These are phyloP conservation scores for Colletotrichum sp. DNA, from an alignment of 2,329 filamentous ascomycete species.

Conservation along the genomic window DNA sequence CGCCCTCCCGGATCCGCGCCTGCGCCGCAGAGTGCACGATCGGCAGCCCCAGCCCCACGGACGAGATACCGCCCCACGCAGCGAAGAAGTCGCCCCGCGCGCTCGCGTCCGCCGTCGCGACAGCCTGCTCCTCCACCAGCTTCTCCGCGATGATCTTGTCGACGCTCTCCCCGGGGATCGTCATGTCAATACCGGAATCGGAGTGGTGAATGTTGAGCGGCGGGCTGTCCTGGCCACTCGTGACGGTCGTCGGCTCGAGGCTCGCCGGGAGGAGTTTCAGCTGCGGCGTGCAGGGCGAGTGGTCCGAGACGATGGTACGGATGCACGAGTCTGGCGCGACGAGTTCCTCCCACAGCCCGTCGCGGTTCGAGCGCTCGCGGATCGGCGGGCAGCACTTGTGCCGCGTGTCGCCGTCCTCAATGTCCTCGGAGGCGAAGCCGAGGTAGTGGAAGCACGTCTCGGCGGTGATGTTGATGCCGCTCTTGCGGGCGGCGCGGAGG, in stretches of 20 bases:
- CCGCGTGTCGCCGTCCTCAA: constrained; percentile 83
- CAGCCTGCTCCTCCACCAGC: constrained; percentile 33
- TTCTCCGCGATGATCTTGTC: constrained; percentile 24
- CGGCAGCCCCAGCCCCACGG: constrained; percentile 88
- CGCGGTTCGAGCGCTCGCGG: constrained; percentile 79
- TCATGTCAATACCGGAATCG: constrained; percentile 60
- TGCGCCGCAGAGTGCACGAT: constrained; percentile 84
- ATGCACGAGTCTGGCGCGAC: constrained; percentile 76
- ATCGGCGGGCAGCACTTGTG: constrained; percentile 98
- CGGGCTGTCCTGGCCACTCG: background rate
- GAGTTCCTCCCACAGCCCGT: constrained; percentile 87
- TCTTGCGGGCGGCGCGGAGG: constrained; percentile 72
- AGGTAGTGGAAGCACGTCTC: constrained; percentile 98
- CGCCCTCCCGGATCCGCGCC: constrained; percentile 58
- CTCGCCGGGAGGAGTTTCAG: constrained; percentile 84
- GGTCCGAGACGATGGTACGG: constrained; percentile 90
- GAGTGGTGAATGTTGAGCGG: constrained; percentile 46
- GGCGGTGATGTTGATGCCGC: constrained; percentile 85
- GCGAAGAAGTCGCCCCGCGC: constrained; percentile 86
- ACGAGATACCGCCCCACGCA: constrained; percentile 95
- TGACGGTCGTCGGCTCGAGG: constrained; percentile 39
- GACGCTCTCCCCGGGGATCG: constrained; percentile 32
- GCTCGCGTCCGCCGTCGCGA: constrained; percentile 36
- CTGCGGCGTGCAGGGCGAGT: constrained; percentile 94
- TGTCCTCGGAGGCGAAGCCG: constrained; percentile 80